Evolutionary conservation across 2,329 filamentous ascomycete genomes (phyloP), one percentile per base, ranked within the genome.

Genomic region (Drechmeria coniospora): DNA sequence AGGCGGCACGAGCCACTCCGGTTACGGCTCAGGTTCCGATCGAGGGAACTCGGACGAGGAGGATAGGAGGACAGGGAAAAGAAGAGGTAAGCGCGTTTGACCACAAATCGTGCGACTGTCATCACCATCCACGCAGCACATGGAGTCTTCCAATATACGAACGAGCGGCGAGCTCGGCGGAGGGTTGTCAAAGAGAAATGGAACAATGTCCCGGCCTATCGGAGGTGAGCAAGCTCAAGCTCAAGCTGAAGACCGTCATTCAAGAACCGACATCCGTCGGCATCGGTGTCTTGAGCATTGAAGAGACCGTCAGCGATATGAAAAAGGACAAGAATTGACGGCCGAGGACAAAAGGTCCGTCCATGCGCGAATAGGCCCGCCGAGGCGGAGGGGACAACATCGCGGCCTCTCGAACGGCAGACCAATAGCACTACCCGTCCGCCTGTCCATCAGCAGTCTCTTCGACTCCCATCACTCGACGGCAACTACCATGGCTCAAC

Each of bases 71-170:
- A 57, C 56, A 21, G 63, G 56, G 47, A 70, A 66, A 47, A 66
- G 71, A 57, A 65, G 56, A 67, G 65, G 66, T 68, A 71, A 72
- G 61, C 66, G 70, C 56, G 40, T 69, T 37, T 73, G 32, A 70
- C 63, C 29, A 62, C 65, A 6, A 66, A 65, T 25, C 51, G 72
- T 31, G 68, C 68, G 29, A 57, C 63, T 28, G 63, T 70, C 36
- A 67, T 68, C 43, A 71, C 65, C 39, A 68, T 73, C 40, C 66
- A 72, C 47, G 68, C 68, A 38, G 65, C 63, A 39, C 60, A 72
- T 43, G 65, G 55, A 37, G 62, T 72, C 42, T 72, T 70, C 44
- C 52, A 61, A 41, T 70, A 64, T 48, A 59, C 70, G 61, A 63
- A 68, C 46, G 67, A 66, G 51, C 58, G 65, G 32, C 57, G 62